A percentile compares a stretch with the other conserved stretches of the same genome.
These are phyloP conservation scores for Penicillium turbatum DNA, from an alignment of 495 filamentous ascomycete species.

Conservation along the genomic window DNA sequence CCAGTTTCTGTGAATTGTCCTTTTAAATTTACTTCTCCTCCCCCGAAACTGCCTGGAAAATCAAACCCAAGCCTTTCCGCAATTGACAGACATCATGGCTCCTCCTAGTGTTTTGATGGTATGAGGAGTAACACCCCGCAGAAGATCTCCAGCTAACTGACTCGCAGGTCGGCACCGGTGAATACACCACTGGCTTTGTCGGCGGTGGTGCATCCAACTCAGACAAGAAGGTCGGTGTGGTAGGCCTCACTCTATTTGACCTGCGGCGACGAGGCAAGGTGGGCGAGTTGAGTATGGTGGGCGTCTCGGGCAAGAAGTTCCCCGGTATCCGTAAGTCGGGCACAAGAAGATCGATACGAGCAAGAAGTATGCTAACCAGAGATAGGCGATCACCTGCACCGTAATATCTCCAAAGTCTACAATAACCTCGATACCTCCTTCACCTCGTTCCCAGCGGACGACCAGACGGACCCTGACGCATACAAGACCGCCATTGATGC, in stretches of 20 bases:
- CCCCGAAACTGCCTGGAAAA: not conserved
- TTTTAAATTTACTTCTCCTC: slow-evolving; percentile 11
- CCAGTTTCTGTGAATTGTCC: slow-evolving; percentile 9
- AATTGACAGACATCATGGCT: slow-evolving; percentile 49
- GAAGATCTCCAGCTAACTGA: slow-evolving; percentile 11
- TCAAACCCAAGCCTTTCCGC: not conserved
- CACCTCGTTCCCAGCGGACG: slow-evolving; percentile 71
- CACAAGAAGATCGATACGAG: not conserved
- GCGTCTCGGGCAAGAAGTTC: slow-evolving; percentile 81
- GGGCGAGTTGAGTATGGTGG: slow-evolving; percentile 81
- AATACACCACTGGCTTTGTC: slow-evolving; percentile 93
- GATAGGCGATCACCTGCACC: slow-evolving; percentile 74
- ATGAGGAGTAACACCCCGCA: slow-evolving; percentile 15
- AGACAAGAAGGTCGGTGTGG: slow-evolving; percentile 92
- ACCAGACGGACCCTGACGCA: slow-evolving; percentile 66
- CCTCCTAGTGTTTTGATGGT: slow-evolving; percentile 89
- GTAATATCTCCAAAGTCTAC: slow-evolving; percentile 84
- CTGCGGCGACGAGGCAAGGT: slow-evolving; percentile 85
- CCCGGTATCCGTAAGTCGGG: slow-evolving; percentile 74
- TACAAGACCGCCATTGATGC: slow-evolving; percentile 90
- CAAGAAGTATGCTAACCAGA: slow-evolving; percentile 1
- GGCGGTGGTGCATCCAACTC: slow-evolving; percentile 71
- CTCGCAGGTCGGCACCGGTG: slow-evolving; percentile 74
- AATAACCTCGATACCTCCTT: slow-evolving; percentile 83
- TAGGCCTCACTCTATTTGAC: slow-evolving; percentile 86